Base-by-base conservation (phyloP, 2,329 filamentous ascomycete genomes). In the Neodidymelliopsis sp. region DNA sequence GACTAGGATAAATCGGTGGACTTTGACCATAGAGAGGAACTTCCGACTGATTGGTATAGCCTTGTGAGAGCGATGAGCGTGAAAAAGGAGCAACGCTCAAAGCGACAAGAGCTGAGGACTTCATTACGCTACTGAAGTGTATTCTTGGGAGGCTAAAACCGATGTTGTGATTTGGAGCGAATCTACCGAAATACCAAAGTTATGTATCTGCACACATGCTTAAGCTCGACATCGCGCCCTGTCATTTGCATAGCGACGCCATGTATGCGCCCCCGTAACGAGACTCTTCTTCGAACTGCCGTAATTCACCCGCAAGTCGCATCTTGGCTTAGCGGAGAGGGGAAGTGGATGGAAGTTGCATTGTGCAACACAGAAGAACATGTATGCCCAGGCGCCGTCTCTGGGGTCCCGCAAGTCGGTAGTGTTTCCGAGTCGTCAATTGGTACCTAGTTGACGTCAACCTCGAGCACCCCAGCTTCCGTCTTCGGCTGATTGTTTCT, bases 1-100 rank as follows among this genome's bases (percentile, higher is more conserved):
- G 66, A 16, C 43, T 61, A n/a, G 66, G 66, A 36, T 69, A 69
- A 10, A 69, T 53, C 12, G 66, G 64, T 12, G 66, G 63, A 35
- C 64, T 67, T 6, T 57, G 53, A 25, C 66, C 66, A 15, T 69
- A 69, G 0, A 63, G 38, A 16, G 58, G 64, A 8, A 67, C 60
- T 42, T 69, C 64, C 2, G 66, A 67, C 27, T 65, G 39, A 7
- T 63, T 63, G 16, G 60, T 65, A 30, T 62, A 65, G 10, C 59
- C 56, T 49, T 63, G 60, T 12, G 56, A 42, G 13, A 48, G 22
- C 4, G 49, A 36, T 5, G 40, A 24, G 18, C 30, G 29, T 10
- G 60, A 45, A 13, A 52, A 45, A 2, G 61, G 43, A 44, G 53
- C 56, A 35, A 53, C 18, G 35, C 40, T 41, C 36, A 49, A n/a